Evolutionary conservation across 352 stramenopile genomes (phyloP).

Genomic region (Phytophthora brassicae): DNA sequence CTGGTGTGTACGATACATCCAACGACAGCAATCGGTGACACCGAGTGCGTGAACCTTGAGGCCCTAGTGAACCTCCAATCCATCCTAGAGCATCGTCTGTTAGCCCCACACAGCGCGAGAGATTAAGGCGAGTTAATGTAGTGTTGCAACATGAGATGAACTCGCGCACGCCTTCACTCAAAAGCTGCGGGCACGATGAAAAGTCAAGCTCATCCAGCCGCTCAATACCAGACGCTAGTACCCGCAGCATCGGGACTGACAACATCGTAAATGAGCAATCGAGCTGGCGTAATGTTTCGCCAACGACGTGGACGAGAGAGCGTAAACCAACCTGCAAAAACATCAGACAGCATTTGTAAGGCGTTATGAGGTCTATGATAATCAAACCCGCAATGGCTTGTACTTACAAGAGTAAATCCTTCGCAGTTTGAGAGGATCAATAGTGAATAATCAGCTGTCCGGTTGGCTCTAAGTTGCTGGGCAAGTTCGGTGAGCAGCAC

Average conservation of each 20-base stretch:
- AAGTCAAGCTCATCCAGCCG: slow-evolving; percentile 58
- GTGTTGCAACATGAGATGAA: slow-evolving; percentile 76
- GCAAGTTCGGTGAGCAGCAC: slow-evolving; percentile 62
- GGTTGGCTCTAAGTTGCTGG: slow-evolving; percentile 49
- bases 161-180: slow-evolving; percentile 55
- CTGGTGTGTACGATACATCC: slow-evolving; percentile 61
- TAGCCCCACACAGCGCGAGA: slow-evolving; percentile 56
- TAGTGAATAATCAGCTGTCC: slow-evolving; percentile 42
- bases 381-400: background rate
- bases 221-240: slow-evolving; percentile 71
- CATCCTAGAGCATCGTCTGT: slow-evolving; percentile 76
- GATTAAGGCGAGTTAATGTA: slow-evolving; percentile 55
- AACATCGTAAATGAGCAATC: slow-evolving; percentile 55
- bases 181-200: slow-evolving; percentile 54
- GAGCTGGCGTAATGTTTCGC: slow-evolving; percentile 43
- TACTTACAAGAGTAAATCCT: slow-evolving; percentile 43
- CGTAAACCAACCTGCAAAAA: slow-evolving; percentile 65
- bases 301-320: slow-evolving; percentile 65
- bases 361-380: background rate
- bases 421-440: slow-evolving; percentile 61
- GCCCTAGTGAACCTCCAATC: slow-evolving; percentile 63
- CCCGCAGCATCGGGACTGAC: slow-evolving; percentile 59
- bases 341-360: background rate
- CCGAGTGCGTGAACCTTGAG: slow-evolving; percentile 65
- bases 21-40: slow-evolving; percentile 64